Conservation (phyloP, 192 early-diverging fungal genomes). For the Dimargaris cristalligena region DNA sequence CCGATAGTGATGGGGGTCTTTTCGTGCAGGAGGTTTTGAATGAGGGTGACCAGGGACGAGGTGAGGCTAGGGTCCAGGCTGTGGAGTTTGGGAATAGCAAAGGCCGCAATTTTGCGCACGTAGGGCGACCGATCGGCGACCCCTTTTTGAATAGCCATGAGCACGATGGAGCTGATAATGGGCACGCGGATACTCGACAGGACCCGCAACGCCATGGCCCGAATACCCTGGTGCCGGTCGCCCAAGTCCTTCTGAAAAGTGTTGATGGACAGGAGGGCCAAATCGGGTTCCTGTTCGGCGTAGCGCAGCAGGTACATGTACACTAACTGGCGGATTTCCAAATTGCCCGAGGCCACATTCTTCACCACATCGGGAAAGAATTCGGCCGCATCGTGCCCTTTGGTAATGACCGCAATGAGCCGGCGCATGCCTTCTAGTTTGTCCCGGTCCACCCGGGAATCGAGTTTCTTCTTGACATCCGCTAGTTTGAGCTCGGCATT, state of each 20-base stretch:
- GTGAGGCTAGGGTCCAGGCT: conserved; percentile 65
- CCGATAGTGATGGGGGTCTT: conserved; percentile 76
- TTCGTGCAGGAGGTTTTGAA: conserved; percentile 63
- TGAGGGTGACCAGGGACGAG: conserved; percentile 58
- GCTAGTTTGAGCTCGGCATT: conserved; percentile 70
- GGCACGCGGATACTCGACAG: conserved; percentile 89
- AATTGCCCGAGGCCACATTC: conserved; percentile 79
- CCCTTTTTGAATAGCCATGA: conserved; percentile 78
- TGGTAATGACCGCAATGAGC: conserved; percentile 80
- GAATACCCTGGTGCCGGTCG: conserved; percentile 81
- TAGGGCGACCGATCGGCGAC: conserved; percentile 75
- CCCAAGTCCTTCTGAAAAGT: conserved; percentile 94
- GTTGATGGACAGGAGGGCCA: conserved; percentile 89
- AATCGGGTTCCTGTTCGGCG: conserved; percentile 90
- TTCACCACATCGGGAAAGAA: conserved; percentile 94
- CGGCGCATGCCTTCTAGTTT: conserved; percentile 84
- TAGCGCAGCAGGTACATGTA: conserved; percentile 93
- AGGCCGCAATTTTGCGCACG: conserved; percentile 83
- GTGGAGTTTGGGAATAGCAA: conserved; percentile 64
- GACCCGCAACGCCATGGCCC: conserved; percentile 89
- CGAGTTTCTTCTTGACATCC: conserved; percentile 56
- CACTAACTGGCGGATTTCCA: conserved; percentile 85
- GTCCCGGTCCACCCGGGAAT: conserved; percentile 76
- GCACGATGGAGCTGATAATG: conserved; percentile 79
- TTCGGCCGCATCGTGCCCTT: conserved; percentile 75